phyloP scores from a whole-genome alignment of 2,329 filamentous ascomycete species.

The Xylariaceae sp. region DNA sequence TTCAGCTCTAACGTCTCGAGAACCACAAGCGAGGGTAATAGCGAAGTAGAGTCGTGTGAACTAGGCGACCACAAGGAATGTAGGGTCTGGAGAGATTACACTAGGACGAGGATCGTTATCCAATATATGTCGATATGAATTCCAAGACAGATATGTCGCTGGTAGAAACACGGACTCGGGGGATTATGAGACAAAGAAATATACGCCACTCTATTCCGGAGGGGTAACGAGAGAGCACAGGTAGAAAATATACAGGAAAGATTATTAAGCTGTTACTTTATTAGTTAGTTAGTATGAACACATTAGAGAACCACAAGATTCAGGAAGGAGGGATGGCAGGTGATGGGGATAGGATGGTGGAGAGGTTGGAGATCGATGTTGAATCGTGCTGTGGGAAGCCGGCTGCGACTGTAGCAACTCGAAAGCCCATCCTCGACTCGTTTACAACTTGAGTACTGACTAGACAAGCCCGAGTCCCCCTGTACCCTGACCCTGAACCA shows the following conservation, averaged over 20 bases:
- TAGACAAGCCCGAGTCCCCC: no score
- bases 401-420: constrained; percentile 12
- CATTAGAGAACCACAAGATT: constrained; percentile 9
- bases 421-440: constrained; percentile 14
- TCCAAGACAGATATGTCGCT: constrained; percentile 41
- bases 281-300: constrained; percentile 22
- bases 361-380: constrained; percentile 13
- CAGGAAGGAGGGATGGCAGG: neutral
- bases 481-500: constrained; percentile 4
- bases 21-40: constrained; percentile 25
- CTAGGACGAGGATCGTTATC: constrained; percentile 25
- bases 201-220: constrained; percentile 34
- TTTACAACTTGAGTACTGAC: no score
- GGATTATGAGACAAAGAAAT: constrained; percentile 38
- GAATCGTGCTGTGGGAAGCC: constrained; percentile 28
- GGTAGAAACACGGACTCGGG: constrained; percentile 32
- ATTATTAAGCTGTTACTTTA: constrained; percentile 17
- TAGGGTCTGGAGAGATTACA: constrained; percentile 32
- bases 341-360: neutral
- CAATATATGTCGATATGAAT: constrained; percentile 39
- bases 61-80: constrained; percentile 40
- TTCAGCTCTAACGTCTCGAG: constrained; percentile 5
- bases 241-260: constrained; percentile 25
- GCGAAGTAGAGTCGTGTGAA: constrained; percentile 20
- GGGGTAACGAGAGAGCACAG: constrained; percentile 29